Conservation (phyloP, 2,329 filamentous ascomycete species). For the Harringtonia aguacate region DNA sequence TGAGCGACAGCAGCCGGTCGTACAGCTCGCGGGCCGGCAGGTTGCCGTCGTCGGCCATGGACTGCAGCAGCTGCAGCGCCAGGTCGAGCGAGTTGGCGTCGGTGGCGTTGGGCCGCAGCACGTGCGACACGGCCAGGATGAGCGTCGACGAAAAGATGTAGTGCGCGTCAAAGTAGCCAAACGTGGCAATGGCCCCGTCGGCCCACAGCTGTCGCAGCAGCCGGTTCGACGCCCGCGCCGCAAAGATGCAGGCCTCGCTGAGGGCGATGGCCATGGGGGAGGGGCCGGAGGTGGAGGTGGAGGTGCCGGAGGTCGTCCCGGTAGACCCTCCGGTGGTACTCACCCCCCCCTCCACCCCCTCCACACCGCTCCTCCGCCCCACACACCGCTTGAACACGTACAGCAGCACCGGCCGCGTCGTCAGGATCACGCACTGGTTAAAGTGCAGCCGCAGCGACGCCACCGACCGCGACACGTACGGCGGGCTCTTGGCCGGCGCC, state of each 20-base stretch:
- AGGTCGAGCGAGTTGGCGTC: constrained; percentile 14
- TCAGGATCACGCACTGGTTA: constrained; percentile 4
- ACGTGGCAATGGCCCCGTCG: constrained; percentile 16
- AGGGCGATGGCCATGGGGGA: constrained; percentile 19
- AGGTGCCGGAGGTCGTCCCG: too few relatives aligned
- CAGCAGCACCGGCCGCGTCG: constrained; percentile 1
- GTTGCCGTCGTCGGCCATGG: constrained; percentile 18
- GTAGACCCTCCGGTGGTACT: too few relatives aligned
- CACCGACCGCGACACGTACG: constrained; percentile 1
- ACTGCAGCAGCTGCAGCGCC: constrained; percentile 13
- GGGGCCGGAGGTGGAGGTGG: too few relatives aligned
- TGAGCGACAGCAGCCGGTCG: constrained; percentile 11
- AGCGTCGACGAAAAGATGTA: constrained; percentile 17
- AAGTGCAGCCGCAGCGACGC: constrained; percentile 1
- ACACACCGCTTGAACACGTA: neutral
- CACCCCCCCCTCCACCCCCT: too few relatives aligned
- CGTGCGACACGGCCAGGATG: constrained; percentile 15
- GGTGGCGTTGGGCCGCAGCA: constrained; percentile 13
- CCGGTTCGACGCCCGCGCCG: constrained; percentile 15
- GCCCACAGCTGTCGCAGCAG: constrained; percentile 16
- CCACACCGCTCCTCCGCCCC: too few relatives aligned
- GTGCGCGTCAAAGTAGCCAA: constrained; percentile 19
- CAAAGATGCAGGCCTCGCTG: constrained; percentile 18
- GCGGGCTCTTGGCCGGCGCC: neutral
- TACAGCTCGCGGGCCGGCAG: constrained; percentile 16